Conservation (phyloP, 2,329 filamentous ascomycete genomes). For the Diaporthe ampelina region DNA sequence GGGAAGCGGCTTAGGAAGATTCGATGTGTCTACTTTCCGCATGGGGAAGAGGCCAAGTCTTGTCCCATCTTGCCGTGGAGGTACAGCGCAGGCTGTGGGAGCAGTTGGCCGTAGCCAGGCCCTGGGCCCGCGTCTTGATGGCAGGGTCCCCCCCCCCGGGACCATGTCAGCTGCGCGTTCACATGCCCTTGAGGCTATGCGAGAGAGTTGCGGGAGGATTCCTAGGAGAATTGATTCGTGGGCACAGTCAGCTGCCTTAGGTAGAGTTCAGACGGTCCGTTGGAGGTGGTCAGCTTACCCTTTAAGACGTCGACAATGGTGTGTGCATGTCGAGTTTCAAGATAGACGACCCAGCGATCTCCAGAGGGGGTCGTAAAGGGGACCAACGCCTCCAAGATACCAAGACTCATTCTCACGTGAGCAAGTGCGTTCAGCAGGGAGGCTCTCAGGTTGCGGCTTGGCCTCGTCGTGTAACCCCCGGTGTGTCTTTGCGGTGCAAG, state of each 20-base stretch:
- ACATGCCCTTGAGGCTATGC: constrained; percentile 27
- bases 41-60: constrained; percentile 16
- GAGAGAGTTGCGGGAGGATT: background rate
- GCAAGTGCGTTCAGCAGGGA: background rate
- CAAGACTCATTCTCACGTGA: background rate
- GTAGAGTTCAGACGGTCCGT: constrained; percentile 1
- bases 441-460: background rate
- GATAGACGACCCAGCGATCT: constrained; percentile 23
- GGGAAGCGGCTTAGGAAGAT: background rate
- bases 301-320: background rate
- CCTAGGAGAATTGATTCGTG: background rate
- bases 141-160: too few species aligned
- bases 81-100: background rate
- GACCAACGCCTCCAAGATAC: too few species aligned
- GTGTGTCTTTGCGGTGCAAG: background rate
- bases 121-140: too few species aligned
- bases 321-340: background rate
- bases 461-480: constrained; percentile 6
- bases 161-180: constrained; percentile 20
- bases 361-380: background rate
- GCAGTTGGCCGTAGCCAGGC: background rate
- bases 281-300: constrained; percentile 24
- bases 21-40: background rate
- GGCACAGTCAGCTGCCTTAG: constrained; percentile 3
- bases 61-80: background rate